phyloP scores from a whole-genome alignment of 1,139 yeast species.

The Candida sp. region DNA sequence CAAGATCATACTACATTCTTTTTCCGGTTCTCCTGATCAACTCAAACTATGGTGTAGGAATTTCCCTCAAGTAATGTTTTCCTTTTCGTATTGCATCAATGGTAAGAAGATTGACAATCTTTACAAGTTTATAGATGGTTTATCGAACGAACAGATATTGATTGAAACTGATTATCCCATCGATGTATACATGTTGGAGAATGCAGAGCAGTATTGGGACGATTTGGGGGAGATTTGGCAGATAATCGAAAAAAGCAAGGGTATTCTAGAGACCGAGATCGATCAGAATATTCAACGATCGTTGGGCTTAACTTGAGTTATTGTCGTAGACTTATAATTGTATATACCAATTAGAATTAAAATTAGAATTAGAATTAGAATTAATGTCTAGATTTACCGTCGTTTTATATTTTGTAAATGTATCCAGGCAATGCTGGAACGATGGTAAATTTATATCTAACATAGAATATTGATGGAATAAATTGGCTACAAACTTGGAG shows the following conservation, averaged over 20 bases:
- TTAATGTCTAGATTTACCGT: too few species aligned
- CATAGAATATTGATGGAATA: too few species aligned
- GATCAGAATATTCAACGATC: neutral
- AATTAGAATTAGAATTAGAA: too few species aligned
- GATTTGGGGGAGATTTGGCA: conserved; percentile 16
- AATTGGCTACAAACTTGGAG: too few species aligned
- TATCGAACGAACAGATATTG: conserved; percentile 24
- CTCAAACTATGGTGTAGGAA: conserved; percentile 49
- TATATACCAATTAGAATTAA: too few species aligned
- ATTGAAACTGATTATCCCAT: conserved; percentile 37
- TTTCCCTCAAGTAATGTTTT: conserved; percentile 40
- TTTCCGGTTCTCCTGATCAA: conserved; percentile 77
- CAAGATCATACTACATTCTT: conserved; percentile 71
- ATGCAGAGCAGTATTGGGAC: conserved; percentile 12
- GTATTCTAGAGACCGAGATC: neutral
- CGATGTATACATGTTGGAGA: conserved; percentile 19
- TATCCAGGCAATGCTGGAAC: too few species aligned
- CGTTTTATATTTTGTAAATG: too few species aligned
- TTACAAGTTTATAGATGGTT: conserved; percentile 17
- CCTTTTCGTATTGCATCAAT: conserved; percentile 64
- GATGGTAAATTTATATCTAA: too few species aligned
- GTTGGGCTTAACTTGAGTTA: neutral
- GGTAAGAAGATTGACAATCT: conserved; percentile 24
- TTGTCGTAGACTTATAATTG: too few species aligned
- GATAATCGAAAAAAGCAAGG: conserved; percentile 10